Evolutionary conservation across 1,284 basidiomycete species (phyloP).

Genomic region (Moesziomyces globuligerus): DNA sequence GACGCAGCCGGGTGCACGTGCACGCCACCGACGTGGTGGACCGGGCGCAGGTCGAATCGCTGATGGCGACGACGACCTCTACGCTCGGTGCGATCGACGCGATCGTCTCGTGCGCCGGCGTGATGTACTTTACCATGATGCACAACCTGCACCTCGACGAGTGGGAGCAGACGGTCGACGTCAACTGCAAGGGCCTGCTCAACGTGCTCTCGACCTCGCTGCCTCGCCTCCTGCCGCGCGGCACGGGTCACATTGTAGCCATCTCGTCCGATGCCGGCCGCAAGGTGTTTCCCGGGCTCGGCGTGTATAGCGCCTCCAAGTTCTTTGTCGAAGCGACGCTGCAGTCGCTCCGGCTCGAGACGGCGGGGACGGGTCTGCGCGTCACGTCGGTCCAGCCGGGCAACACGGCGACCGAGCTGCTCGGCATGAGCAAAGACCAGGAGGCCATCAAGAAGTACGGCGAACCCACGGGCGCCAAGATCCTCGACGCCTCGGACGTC

Average conservation of each 20-base stretch:
- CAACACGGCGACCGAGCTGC: slow-evolving; percentile 62
- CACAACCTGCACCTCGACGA: slow-evolving; percentile 56
- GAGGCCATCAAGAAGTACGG: slow-evolving; percentile 65
- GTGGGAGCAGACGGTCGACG: slow-evolving; percentile 66
- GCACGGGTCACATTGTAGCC: slow-evolving; percentile 61
- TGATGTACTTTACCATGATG: slow-evolving; percentile 67
- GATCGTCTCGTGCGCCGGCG: slow-evolving; percentile 61
- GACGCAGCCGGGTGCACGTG: slow-evolving; percentile 31
- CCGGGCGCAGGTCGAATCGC: slow-evolving; percentile 53
- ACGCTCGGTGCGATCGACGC: slow-evolving; percentile 60
- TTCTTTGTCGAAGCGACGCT: slow-evolving; percentile 66
- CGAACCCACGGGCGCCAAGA: slow-evolving; percentile 62
- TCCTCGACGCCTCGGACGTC: slow-evolving; percentile 60
- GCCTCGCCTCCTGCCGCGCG: slow-evolving; percentile 52
- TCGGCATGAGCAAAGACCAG: slow-evolving; percentile 62
- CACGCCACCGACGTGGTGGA: slow-evolving; percentile 61
- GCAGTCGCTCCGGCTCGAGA: slow-evolving; percentile 63
- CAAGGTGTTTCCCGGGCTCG: slow-evolving; percentile 64
- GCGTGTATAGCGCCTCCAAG: slow-evolving; percentile 65
- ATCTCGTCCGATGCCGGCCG: slow-evolving; percentile 66
- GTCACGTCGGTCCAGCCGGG: slow-evolving; percentile 64
- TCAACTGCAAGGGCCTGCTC: slow-evolving; percentile 66
- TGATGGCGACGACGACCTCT: slow-evolving; percentile 45
- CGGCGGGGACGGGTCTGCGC: slow-evolving; percentile 57
- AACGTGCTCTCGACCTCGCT: slow-evolving; percentile 56